Evolutionary conservation across 257 asterid species (phyloP), one percentile per base, ranked within the genome.

Genomic region (Petunia secreta): DNA sequence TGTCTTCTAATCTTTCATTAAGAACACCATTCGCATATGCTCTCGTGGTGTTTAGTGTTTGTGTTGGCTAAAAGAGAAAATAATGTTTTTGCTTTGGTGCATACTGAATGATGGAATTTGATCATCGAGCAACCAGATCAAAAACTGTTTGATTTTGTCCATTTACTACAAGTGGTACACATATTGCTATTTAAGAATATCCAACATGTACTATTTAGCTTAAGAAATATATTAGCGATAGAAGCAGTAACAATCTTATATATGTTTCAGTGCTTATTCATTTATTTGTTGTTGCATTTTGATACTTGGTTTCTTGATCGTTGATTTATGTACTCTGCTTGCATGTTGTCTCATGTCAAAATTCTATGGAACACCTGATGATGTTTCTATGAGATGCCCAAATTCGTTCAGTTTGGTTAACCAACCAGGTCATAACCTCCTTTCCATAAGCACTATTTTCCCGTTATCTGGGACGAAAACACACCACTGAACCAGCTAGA

Each of bases 1-100:
- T 73, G 74, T 82, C 36, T 75, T 52, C 36, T 38, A 59, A 50
- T 37, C 25, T 57, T 78, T 78, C 62, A 13, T 48, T 34, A 69
- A 46, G 59, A 25, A 5, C 1, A 10, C 55, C 77, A 69, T 3
- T 46, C 25, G 1, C 0, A 71, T 9, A 14, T 10, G 62, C 77
- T 11, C 60, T 48, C 34, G 1, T 2, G 34, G 44, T 50, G 34
- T 34, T 37, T 52, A 71, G 34, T 25, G 15, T 67, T 71, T 34
- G 13, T 50, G 77, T 71, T 11, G 62, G 55, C 8, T 25, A 6
- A 11, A 8, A 50, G 16, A 69, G 10, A 11, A 69, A 69, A 46
- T 46, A 46, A 34, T 46, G n/a, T 10, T 69, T 48, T 71, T 11
- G 62, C 62, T 34, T 1, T 46, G 59, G 10, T 25, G 59, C 58